Evolutionary conservation across 495 filamentous ascomycete species (phyloP).

Genomic region (Filosporella fistucella): DNA sequence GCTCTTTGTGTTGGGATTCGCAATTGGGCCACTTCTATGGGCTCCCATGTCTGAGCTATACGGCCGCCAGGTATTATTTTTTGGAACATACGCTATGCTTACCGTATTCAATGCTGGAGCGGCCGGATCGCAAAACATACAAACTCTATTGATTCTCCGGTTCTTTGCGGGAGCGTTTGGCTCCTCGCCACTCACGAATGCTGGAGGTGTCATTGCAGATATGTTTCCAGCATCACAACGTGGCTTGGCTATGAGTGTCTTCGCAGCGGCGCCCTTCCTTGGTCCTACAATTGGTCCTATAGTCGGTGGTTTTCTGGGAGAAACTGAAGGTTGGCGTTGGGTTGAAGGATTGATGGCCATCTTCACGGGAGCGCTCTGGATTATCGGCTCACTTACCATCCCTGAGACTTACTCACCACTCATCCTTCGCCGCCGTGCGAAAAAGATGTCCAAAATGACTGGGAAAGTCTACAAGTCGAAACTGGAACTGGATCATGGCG

Average conservation of each 20-base stretch:
- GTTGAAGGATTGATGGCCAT: constrained; percentile 57
- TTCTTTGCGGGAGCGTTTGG: constrained; percentile 83
- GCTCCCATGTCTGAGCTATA: constrained; percentile 69
- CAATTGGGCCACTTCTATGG: constrained; percentile 62
- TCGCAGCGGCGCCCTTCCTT: constrained; percentile 65
- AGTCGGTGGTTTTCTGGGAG: constrained; percentile 36
- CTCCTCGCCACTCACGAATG: constrained; percentile 68
- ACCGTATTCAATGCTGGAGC: constrained; percentile 64
- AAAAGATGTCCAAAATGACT: constrained; percentile 61
- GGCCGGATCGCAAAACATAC: constrained; percentile 58
- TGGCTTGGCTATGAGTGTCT: constrained; percentile 63
- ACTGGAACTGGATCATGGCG: constrained; percentile 39
- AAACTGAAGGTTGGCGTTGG: constrained; percentile 49
- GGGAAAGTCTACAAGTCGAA: constrained; percentile 57
- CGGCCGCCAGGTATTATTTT: constrained; percentile 63
- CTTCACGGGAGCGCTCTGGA: constrained; percentile 66
- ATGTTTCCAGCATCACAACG: constrained; percentile 64
- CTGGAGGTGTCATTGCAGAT: constrained; percentile 72
- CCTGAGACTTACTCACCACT: constrained; percentile 81
- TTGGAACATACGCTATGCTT: constrained; percentile 18
- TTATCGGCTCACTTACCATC: constrained; percentile 59
- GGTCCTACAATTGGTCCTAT: constrained; percentile 50
- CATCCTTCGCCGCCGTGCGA: constrained; percentile 70
- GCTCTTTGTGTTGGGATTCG: constrained; percentile 74
- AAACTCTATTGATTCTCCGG: constrained; percentile 66